Percentiles rank a stretch among this genome's conserved stretches.
Evolutionary conservation across 495 filamentous ascomycete species (phyloP).

Genomic region (Xylaria grammica): DNA sequence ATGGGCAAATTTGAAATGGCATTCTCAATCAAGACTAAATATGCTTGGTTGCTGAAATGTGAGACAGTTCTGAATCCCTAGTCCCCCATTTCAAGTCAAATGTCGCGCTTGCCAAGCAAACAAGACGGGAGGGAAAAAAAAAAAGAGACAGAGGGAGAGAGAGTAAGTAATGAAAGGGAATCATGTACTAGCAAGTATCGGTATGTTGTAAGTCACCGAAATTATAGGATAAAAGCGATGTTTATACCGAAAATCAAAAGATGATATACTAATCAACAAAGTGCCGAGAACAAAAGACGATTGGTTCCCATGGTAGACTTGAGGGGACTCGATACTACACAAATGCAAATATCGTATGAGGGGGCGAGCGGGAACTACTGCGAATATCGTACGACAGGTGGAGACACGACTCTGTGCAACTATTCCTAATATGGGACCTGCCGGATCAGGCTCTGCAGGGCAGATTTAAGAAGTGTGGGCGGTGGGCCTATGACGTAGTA

Average conservation of each 20-base stretch:
- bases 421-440: conserved; percentile 15
- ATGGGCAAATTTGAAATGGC: not conserved
- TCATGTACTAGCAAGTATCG: not conserved
- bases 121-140: not conserved
- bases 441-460: conserved; percentile 12
- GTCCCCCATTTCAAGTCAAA: too few species aligned
- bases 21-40: not conserved
- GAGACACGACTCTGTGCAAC: not conserved
- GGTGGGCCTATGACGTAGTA: conserved; percentile 17
- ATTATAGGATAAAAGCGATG: not conserved
- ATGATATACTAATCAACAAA: not conserved
- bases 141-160: not conserved
- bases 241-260: not conserved
- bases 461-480: not conserved
- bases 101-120: not conserved
- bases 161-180: too few species aligned
- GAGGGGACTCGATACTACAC: not conserved
- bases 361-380: conserved; percentile 4
- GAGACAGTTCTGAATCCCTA: too few species aligned
- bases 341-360: conserved; percentile 6
- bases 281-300: not conserved
- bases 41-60: not conserved
- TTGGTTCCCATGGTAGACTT: not conserved
- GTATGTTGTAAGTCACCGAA: conserved; percentile 1
- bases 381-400: conserved; percentile 21